These are phyloP conservation scores for Magnolia sinica DNA, from an alignment of 164 flowering plant genomes.

Conservation along the genomic window DNA sequence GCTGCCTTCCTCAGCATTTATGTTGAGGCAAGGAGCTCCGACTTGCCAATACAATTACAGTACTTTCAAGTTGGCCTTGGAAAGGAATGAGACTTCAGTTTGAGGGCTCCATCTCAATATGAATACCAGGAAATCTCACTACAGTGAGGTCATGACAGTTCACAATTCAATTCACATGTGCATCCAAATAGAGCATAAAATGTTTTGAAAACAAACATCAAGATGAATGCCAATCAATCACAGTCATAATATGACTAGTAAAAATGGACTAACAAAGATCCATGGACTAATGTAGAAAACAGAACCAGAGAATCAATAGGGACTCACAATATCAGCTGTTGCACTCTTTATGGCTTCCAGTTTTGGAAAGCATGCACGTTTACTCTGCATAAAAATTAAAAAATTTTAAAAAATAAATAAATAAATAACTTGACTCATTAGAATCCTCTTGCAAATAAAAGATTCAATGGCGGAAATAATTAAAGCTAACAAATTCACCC, in stretches of 20 bases:
- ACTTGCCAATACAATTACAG: too few species aligned
- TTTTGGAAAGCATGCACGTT: constrained; percentile 83
- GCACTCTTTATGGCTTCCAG: constrained; percentile 91
- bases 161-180: neutral
- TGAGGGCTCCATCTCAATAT: neutral
- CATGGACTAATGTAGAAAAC: neutral
- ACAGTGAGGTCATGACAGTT: neutral
- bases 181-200: neutral
- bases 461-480: neutral
- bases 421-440: constrained; percentile 7
- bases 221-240: neutral
- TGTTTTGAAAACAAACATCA: neutral
- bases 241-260: neutral
- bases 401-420: neutral
- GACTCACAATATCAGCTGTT: constrained; percentile 91
- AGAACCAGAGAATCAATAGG: neutral
- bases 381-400: constrained; percentile 52
- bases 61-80: neutral
- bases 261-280: neutral
- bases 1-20: too few species aligned
- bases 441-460: neutral
- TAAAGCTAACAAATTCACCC: neutral
- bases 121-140: neutral
- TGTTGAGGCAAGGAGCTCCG: too few species aligned
- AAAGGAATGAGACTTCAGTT: neutral